phyloP scores from a whole-genome alignment of 2,329 filamentous ascomycete genomes.

The Sporothrix mexicana region DNA sequence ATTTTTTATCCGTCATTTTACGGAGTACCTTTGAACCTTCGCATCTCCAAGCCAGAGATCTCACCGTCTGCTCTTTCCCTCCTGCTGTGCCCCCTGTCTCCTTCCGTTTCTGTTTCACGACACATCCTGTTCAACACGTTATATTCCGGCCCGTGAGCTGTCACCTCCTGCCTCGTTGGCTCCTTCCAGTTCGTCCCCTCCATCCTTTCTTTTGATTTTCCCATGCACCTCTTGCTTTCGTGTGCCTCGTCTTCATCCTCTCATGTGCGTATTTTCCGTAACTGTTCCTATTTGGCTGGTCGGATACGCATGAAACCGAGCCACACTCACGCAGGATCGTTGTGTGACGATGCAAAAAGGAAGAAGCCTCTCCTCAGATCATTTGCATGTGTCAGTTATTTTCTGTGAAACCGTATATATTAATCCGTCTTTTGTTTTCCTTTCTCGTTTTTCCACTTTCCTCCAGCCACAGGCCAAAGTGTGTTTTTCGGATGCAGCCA shows the following conservation, averaged over 20 bases:
- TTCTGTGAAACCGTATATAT: not conserved
- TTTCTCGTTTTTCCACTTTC: no score
- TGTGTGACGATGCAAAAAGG: not conserved
- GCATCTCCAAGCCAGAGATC: no score
- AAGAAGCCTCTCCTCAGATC: not conserved
- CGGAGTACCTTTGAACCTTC: not conserved
- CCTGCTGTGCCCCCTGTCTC: constrained; percentile 1
- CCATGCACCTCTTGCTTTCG: not conserved
- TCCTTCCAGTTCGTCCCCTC: not conserved
- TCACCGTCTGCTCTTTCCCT: not conserved
- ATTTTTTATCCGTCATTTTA: not conserved
- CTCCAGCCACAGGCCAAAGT: constrained; percentile 8
- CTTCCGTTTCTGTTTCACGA: constrained; percentile 20
- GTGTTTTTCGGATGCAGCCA: constrained; percentile 3
- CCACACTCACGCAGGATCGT: constrained; percentile 6
- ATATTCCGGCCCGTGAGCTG: constrained; percentile 8
- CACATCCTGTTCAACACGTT: not conserved
- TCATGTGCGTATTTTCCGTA: not conserved
- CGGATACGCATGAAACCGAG: constrained; percentile 24
- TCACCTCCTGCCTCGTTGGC: constrained; percentile 3
- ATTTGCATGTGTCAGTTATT: not conserved
- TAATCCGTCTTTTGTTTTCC: not conserved
- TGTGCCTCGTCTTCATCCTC: not conserved
- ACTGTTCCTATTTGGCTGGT: not conserved
- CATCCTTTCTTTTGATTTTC: not conserved